Base-by-base conservation (phyloP, 2,329 filamentous ascomycete genomes). In the Pezizomycotina sp. region DNA sequence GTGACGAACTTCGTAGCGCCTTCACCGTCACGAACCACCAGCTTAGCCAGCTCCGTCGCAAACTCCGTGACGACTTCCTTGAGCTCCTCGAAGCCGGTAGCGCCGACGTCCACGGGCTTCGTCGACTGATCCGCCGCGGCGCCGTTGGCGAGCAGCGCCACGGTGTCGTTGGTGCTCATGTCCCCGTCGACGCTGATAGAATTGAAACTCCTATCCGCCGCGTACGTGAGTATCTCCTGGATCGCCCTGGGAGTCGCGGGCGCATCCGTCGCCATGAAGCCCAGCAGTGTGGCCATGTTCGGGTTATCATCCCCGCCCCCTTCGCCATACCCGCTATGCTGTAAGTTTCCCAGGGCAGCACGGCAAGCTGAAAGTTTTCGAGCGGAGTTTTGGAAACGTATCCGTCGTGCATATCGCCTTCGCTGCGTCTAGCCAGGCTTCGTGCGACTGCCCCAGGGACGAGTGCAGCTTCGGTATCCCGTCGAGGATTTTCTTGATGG, bases 271-370 rank as follows among this genome's bases (percentile, higher is more conserved):
- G 81, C 83, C 52, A 95, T 69, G 43, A 95, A 77, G 35, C 81
- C 83, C 22, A 98, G 72, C 21, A 95, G 69, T 1, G 89, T 98
- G 19, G 83, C 89, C 84, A 98, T 92, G 63, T 98, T 95, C 30
- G 89, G 89, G 55, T 93, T 84, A 98, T 92, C 89, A 98, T 98
- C 53, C 89, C 89, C 4, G 89, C 89, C 38, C 89, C 89, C 63
- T 98, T 98, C 53, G 86, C 92, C 72, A 92, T 91, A 50, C 89
- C 89, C 8, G 81, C 83, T 31, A 98, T 77, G 50, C 70, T 68
- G 61, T 92, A 98, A 56, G 77, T 74, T 31, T n/a, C 71, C 64
- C 12, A 65, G 79, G 72, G 3, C 79, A 78, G 1, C 79, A 84
- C 3, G 89, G 84, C 20, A 98, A 71, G 18, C 65, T 73, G 60